These are phyloP conservation scores for Ogataea allantospora DNA, from an alignment of 805 yeast genomes.

Conservation along the genomic window DNA sequence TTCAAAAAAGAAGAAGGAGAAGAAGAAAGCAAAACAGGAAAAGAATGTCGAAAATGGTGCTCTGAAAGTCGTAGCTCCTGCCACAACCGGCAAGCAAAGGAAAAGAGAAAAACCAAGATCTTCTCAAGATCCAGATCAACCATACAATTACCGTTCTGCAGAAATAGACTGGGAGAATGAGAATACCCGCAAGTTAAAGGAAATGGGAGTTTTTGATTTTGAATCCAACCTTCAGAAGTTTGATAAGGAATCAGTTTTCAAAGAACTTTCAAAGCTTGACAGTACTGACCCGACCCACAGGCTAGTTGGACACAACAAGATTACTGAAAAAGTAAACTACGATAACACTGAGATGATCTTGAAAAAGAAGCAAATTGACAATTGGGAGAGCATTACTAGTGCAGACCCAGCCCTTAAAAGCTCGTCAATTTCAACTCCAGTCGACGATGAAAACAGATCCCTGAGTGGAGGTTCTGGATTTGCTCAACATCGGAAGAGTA, in stretches of 20 bases:
- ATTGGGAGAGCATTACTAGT: constrained; percentile 46
- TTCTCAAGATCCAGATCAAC: constrained; percentile 19
- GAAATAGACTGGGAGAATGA: constrained; percentile 48
- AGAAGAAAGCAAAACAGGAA: constrained; percentile 20
- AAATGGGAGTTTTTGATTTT: constrained; percentile 75
- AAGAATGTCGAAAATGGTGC: constrained; percentile 8
- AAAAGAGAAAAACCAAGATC: constrained; percentile 18
- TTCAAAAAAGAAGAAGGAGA: constrained; percentile 25
- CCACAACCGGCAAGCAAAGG: constrained; percentile 8
- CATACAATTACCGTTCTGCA: constrained; percentile 24
- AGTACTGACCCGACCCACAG: constrained; percentile 57
- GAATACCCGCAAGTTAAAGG: constrained; percentile 46
- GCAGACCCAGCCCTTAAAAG: not conserved
- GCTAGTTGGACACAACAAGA: constrained; percentile 72
- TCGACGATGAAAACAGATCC: constrained; percentile 23
- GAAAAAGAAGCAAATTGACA: constrained; percentile 41
- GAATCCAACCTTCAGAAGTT: constrained; percentile 77
- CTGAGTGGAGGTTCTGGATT: constrained; percentile 21
- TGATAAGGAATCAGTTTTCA: constrained; percentile 77
- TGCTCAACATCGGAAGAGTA: constrained; percentile 18
- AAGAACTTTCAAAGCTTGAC: constrained; percentile 68
- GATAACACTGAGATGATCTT: constrained; percentile 76
- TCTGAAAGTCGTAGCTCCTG: constrained; percentile 12
- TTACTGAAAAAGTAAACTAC: constrained; percentile 48
- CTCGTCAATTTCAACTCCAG: constrained; percentile 20